Percentiles rank a stretch among this genome's conserved stretches.
Conservation (phyloP, 176 grass and related monocot genomes). For the Ensete glaucum region DNA sequence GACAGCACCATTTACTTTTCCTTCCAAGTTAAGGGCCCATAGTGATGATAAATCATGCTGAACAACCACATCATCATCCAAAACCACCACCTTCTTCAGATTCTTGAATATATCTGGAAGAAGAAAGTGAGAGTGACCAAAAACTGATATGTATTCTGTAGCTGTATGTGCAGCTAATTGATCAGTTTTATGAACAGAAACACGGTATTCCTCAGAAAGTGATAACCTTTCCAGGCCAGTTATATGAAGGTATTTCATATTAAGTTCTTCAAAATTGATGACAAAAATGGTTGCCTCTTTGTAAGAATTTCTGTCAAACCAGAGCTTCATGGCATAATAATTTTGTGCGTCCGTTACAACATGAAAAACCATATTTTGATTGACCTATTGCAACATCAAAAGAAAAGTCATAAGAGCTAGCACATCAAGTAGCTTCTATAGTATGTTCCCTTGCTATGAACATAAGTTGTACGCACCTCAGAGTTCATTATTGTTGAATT, state of each 20-base stretch:
- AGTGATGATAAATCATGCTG: conserved; percentile 8
- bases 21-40: conserved; percentile 1
- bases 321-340: conserved; percentile 7
- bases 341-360: conserved; percentile 6
- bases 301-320: conserved; percentile 11
- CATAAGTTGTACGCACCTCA: not conserved
- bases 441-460: not conserved
- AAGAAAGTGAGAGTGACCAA: conserved; percentile 13
- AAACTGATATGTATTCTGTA: conserved; percentile 1
- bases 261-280: conserved; percentile 15
- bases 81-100: conserved; percentile 4
- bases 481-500: conserved; percentile 13
- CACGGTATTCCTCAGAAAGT: conserved; percentile 4
- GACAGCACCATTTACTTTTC: conserved; percentile 5
- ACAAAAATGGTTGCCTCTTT: not conserved
- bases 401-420: not conserved
- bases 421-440: not conserved
- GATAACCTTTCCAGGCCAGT: not conserved
- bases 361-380: conserved; percentile 1
- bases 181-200: not conserved
- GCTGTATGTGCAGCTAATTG: not conserved
- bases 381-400: not conserved
- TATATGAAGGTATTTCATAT: not conserved
- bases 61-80: conserved; percentile 10
- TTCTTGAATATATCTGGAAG: conserved; percentile 5